Base-by-base conservation (phyloP, 768 basidiomycete genomes). In the Leccinum uliginosum region DNA sequence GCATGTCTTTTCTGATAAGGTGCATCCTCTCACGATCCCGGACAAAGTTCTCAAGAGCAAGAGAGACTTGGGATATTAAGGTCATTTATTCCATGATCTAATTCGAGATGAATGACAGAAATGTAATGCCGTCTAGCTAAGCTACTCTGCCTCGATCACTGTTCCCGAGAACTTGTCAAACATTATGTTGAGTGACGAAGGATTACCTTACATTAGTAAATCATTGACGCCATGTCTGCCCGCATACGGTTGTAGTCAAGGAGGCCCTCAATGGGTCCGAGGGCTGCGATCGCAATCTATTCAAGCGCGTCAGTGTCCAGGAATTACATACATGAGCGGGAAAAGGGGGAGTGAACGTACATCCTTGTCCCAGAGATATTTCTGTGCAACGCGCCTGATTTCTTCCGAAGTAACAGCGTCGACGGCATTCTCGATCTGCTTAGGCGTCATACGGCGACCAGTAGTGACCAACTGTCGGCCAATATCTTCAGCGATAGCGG, bases 281-380 rank as follows among this genome's bases (percentile, higher is more conserved):
- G 75, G 55, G 95, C 96, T 50, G 96, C 92, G 45, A 98, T 73
- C 3, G 93, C 86, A 61, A 94, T 78, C 87, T 91, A 66, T 1
- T 32, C 50, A 19, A 62, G 24, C n/a, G 38, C 29, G 53, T 59
- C 55, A 48, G 40, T 21, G 35, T 27, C 27, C 50, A 30, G 15
- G 56, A 26, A 56, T 34, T n/a, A 56, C 40, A 46, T 45, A 24
- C 27, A 55, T 26, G 56, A 44, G 34, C 12, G 78, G 6, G 9
- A 35, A 46, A 15, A 46, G 6, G 14, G 23, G 7, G 2, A 23
- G 84, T 66, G 2, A n/a, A 59, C 68, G 7, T 69, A 93, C 90
- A 73, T 97, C 94, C 75, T 91, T 90, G 73, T 98, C 94, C 93
- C 93, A 97, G 15, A 97, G 81, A 74, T 97, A 97, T 78, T 93